Evolutionary conservation across 768 basidiomycete species (phyloP).

Genomic region (Aureoboletus auriporus): DNA sequence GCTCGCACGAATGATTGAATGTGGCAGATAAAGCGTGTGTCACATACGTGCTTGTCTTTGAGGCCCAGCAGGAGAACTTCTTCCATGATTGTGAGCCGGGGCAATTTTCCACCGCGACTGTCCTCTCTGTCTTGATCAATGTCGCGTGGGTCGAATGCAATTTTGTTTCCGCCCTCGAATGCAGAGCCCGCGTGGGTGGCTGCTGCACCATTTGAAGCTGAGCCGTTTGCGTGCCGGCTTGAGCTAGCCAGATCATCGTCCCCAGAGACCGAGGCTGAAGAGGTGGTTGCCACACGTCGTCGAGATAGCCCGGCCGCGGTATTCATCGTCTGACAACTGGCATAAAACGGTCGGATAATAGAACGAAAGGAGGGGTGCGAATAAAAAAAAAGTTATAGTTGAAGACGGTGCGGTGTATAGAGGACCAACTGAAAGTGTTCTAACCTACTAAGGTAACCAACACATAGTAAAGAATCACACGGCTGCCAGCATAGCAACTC

Average conservation of each 20-base stretch:
- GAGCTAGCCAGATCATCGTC: slow-evolving; percentile 38
- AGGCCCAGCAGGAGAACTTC: slow-evolving; percentile 91
- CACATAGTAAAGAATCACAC: not conserved
- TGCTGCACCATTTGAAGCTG: slow-evolving; percentile 26
- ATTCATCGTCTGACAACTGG: slow-evolving; percentile 38
- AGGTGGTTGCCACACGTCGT: slow-evolving; percentile 47
- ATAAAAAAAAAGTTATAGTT: slow-evolving; percentile 2
- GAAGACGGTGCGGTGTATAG: slow-evolving; percentile 4
- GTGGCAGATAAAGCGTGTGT: not conserved
- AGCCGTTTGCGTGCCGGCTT: slow-evolving; percentile 28
- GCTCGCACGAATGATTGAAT: slow-evolving; percentile 6
- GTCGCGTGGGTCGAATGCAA: slow-evolving; percentile 94
- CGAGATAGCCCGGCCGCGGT: slow-evolving; percentile 53
- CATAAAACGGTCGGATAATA: slow-evolving; percentile 15
- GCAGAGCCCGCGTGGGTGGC: slow-evolving; percentile 71
- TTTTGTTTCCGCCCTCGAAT: slow-evolving; percentile 79
- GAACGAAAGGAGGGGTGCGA: slow-evolving; percentile 2
- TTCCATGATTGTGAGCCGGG: slow-evolving; percentile 92
- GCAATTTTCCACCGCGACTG: slow-evolving; percentile 68
- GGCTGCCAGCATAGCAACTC: not conserved
- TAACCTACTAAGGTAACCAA: not conserved
- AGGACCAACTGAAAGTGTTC: slow-evolving; percentile 6
- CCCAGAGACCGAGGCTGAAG: slow-evolving; percentile 34
- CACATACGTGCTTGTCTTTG: slow-evolving; percentile 89
- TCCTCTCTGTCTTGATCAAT: slow-evolving; percentile 68